phyloP scores from a whole-genome alignment of 805 yeast species.

The Saturnispora dispora region DNA sequence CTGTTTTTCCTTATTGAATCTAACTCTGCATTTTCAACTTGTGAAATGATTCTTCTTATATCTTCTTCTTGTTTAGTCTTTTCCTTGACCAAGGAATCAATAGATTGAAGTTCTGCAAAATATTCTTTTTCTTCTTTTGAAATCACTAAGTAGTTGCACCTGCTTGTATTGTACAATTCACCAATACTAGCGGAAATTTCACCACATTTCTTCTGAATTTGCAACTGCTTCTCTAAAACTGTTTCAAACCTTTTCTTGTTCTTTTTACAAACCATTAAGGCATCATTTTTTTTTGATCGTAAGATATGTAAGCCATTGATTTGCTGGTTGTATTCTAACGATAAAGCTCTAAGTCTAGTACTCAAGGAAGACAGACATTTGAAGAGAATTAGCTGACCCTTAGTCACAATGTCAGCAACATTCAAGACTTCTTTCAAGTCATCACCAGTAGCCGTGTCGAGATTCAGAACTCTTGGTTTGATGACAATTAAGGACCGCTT shows the following conservation, averaged over 20 bases:
- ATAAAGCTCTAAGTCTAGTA: conserved; percentile 14
- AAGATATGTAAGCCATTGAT: conserved; percentile 15
- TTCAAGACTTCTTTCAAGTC: conserved; percentile 14
- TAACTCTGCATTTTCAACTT: conserved; percentile 16
- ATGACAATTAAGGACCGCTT: conserved; percentile 6
- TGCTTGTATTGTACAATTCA: conserved; percentile 1
- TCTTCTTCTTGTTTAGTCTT: conserved; percentile 16
- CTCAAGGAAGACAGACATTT: conserved; percentile 13
- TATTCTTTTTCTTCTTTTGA: conserved; percentile 22
- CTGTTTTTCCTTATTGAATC: conserved; percentile 6
- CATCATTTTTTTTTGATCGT: conserved; percentile 9
- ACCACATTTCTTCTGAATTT: conserved; percentile 15
- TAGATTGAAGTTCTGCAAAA: conserved; percentile 18
- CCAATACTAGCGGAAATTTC: conserved; percentile 8
- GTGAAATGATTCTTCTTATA: conserved; percentile 10
- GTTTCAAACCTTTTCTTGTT: background rate
- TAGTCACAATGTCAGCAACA: conserved; percentile 12
- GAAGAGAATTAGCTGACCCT: conserved; percentile 17
- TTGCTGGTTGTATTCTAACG: conserved; percentile 21
- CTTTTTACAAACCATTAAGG: background rate
- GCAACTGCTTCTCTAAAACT: conserved; percentile 23
- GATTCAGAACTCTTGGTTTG: conserved; percentile 8
- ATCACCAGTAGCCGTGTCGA: conserved; percentile 7
- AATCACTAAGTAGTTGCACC: conserved; percentile 12
- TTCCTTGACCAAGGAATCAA: conserved; percentile 12